These are phyloP conservation scores for Rehmannia glutinosa DNA, from an alignment of 257 asterid genomes.

Conservation along the genomic window DNA sequence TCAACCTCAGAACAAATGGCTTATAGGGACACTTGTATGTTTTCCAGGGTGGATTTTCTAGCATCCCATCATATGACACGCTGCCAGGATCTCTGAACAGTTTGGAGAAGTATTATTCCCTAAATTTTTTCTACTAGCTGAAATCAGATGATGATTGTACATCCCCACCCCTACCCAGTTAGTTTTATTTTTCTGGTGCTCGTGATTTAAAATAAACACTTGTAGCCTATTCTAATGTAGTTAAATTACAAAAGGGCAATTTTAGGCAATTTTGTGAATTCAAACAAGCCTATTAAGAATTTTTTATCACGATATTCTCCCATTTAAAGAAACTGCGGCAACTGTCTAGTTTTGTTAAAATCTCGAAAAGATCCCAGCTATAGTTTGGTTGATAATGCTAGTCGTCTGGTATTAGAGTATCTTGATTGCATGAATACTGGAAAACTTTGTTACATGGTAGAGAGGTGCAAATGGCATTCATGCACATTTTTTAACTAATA, in stretches of 20 bases:
- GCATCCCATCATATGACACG: constrained; percentile 60
- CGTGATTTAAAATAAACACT: neutral
- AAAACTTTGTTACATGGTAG: neutral
- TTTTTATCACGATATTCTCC: neutral
- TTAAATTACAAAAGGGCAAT: neutral
- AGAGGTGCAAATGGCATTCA: neutral
- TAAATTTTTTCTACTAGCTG: neutral
- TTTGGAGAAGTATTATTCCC: constrained; percentile 54
- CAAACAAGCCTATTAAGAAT: neutral
- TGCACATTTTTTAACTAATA: neutral
- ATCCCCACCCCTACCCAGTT: neutral
- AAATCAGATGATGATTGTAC: too few relatives aligned
- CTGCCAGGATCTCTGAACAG: constrained; percentile 54
- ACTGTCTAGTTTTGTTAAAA: too few relatives aligned
- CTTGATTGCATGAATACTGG: too few relatives aligned
- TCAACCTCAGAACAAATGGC: constrained; percentile 6
- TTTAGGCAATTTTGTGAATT: neutral
- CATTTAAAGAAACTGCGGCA: neutral
- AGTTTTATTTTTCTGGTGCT: neutral
- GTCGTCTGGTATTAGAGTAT: too few relatives aligned
- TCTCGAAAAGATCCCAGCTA: neutral
- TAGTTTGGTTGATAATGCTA: too few relatives aligned
- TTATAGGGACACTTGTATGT: constrained; percentile 8
- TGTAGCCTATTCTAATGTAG: neutral
- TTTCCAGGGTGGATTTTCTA: constrained; percentile 71